Evolutionary conservation across 805 yeast species (phyloP), one percentile per base, ranked within the genome.

Genomic region (Suhomyces prunicola): DNA sequence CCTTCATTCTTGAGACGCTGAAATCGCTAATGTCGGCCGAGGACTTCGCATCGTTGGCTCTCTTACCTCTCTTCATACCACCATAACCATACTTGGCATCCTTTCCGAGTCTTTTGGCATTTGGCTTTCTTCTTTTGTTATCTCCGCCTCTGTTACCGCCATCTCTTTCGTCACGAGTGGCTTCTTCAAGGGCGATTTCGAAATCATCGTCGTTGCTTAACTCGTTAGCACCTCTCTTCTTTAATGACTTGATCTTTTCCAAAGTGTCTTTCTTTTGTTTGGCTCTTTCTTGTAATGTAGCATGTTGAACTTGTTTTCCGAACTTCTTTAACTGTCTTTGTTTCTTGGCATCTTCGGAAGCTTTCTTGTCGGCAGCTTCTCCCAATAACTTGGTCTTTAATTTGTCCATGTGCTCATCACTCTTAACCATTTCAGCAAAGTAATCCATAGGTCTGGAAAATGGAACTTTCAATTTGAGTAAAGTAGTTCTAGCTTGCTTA

Each of bases 371-470:
- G 52, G 86, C 79, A 29, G 87, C 87, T 68, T 90, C 97, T 58
- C 83, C 80, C 44, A 91, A 78, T 61, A 93, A 79, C 72, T 89
- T 90, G 64, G 78, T 74, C 78, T 90, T 91, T 66, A 94, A 81
- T 72, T 84, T 89, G 66, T 90, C 97, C 99, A 94, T 94, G 72
- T 94, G 99, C 70, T 90, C 97, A 71, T 94, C 99, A 51, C 92
- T 86, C 76, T 94, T 94, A 55, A 91, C 89, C 99, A 94, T 94
- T 73, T 94, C 99, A 17, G 99, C 99, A 74, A 94, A 94, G 71
- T 90, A 94, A 69, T 94, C 99, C 64, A 83, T 75, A 36, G 99
- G 99, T 70, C 99, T 84, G 27, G 96, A 79, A 69, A 94, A 94
- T 55, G 97, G 90, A 31, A 93, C 84, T 65, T 86, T 86, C 59